These are phyloP conservation scores for Protomyces inundatus DNA, from an alignment of 1,139 yeast genomes.

Conservation along the genomic window DNA sequence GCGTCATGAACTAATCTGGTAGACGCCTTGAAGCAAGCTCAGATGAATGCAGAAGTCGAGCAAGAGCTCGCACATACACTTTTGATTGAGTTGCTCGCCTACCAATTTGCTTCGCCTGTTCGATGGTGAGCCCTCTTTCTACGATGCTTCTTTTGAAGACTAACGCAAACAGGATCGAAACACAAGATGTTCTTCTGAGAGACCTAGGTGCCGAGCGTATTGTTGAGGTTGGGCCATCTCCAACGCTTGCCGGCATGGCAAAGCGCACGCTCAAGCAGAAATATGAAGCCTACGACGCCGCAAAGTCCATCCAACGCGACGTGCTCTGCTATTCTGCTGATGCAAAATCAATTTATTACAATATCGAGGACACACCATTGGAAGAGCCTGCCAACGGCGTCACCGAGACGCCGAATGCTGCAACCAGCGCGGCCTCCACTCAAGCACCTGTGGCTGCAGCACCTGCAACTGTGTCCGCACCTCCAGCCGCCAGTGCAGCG, in stretches of 20 bases:
- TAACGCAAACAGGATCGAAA: conserved; percentile 53
- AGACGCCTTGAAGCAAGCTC: too few species aligned
- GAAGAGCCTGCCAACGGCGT: conserved; percentile 46
- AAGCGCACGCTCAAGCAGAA: conserved; percentile 92
- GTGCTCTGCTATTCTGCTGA: conserved; percentile 93
- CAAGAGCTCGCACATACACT: conserved; percentile 95
- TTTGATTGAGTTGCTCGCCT: conserved; percentile 90
- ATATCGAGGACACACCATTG: conserved; percentile 71
- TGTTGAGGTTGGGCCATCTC: conserved; percentile 98
- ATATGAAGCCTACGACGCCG: conserved; percentile 96
- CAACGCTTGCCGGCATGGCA: conserved; percentile 98
- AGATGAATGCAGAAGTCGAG: conserved; percentile 64
- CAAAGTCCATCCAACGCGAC: conserved; percentile 92
- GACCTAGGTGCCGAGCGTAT: conserved; percentile 86
- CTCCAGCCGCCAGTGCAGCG: conserved; percentile 59
- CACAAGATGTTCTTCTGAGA: conserved; percentile 93
- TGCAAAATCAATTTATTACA: conserved; percentile 91
- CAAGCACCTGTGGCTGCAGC: conserved; percentile 38
- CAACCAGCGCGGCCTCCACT: conserved; percentile 42
- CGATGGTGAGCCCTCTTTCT: conserved; percentile 62
- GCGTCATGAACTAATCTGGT: too few species aligned
- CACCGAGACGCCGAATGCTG: conserved; percentile 43
- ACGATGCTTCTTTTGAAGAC: background rate
- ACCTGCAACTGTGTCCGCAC: conserved; percentile 54
- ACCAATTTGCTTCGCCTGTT: conserved; percentile 98